Evolutionary conservation across 2,329 filamentous ascomycete genomes (phyloP).

Genomic region (Uncinocarpus reesii): DNA sequence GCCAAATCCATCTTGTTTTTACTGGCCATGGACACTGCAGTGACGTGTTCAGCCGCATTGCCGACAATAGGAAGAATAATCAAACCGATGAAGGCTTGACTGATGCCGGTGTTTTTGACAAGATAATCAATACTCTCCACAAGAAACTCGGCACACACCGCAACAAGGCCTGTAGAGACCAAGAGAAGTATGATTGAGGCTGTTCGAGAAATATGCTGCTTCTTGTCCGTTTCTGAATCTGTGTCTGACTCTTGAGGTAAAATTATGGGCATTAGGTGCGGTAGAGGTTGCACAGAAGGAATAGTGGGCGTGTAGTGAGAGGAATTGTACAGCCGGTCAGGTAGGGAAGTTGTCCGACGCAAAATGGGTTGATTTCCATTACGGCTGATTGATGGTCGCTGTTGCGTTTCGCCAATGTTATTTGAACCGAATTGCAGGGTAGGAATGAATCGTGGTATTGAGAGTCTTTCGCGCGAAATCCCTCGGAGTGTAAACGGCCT

Average conservation of each 20-base stretch:
- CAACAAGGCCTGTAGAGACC: conserved; percentile 65
- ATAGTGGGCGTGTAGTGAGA: conserved; percentile 2
- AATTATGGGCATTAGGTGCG: conserved; percentile 18
- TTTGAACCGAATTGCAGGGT: conserved; percentile 29
- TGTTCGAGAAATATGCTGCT: conserved; percentile 26
- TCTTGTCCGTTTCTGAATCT: conserved; percentile 28
- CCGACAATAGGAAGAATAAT: conserved; percentile 63
- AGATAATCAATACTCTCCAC: conserved; percentile 38
- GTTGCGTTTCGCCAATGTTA: conserved; percentile 7
- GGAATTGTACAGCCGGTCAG: conserved; percentile 50
- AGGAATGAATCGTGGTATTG: conserved; percentile 2
- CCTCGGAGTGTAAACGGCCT: background rate
- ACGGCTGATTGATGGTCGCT: conserved; percentile 20
- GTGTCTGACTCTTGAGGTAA: conserved; percentile 26
- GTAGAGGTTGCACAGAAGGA: conserved; percentile 20
- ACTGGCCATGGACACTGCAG: conserved; percentile 65
- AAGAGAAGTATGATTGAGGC: conserved; percentile 55
- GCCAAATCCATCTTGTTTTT: conserved; percentile 60
- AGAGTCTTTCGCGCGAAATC: conserved; percentile 2
- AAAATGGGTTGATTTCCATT: conserved; percentile 48
- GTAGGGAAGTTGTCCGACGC: conserved; percentile 63
- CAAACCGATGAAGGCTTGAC: conserved; percentile 52
- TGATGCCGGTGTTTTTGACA: conserved; percentile 40
- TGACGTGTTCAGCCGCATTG: conserved; percentile 72
- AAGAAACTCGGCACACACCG: conserved; percentile 62